Conservation (phyloP, 2,329 filamentous ascomycete genomes). For the Epichloe amarillans region DNA sequence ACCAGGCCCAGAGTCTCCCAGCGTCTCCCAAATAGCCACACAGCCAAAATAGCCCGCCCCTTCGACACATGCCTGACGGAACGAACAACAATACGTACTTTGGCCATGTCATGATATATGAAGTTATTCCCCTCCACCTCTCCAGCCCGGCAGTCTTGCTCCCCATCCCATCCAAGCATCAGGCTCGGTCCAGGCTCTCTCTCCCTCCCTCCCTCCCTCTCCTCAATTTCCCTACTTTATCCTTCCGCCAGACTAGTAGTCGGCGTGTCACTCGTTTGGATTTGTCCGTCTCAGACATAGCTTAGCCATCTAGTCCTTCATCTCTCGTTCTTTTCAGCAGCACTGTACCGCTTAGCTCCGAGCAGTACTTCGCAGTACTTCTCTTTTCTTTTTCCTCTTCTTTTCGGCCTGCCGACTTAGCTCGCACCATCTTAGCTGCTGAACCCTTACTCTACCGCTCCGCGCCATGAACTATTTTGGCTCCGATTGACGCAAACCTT, state of each 20-base stretch:
- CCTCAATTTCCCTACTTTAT: background rate
- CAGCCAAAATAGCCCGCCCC: background rate
- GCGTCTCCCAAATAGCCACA: no score
- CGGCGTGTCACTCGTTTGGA: slow-evolving; percentile 5
- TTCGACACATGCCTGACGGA: background rate
- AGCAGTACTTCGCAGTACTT: background rate
- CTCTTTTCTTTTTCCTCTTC: background rate
- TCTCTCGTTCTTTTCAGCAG: background rate
- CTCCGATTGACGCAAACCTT: background rate
- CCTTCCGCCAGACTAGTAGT: slow-evolving; percentile 1
- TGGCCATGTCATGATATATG: slow-evolving; percentile 1
- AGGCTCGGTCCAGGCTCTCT: background rate
- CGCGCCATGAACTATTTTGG: background rate
- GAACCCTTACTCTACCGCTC: background rate
- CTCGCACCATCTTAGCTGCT: background rate
- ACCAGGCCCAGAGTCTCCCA: no score
- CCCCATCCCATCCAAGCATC: background rate
- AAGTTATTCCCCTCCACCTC: background rate
- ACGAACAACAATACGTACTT: background rate
- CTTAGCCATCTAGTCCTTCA: background rate
- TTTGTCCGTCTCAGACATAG: background rate
- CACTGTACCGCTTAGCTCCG: background rate
- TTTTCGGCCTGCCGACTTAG: background rate
- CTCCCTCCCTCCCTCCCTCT: background rate
- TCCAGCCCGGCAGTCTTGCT: background rate